Conservation (phyloP, 2,329 filamentous ascomycete species). For the Scedosporium minutisporum region DNA sequence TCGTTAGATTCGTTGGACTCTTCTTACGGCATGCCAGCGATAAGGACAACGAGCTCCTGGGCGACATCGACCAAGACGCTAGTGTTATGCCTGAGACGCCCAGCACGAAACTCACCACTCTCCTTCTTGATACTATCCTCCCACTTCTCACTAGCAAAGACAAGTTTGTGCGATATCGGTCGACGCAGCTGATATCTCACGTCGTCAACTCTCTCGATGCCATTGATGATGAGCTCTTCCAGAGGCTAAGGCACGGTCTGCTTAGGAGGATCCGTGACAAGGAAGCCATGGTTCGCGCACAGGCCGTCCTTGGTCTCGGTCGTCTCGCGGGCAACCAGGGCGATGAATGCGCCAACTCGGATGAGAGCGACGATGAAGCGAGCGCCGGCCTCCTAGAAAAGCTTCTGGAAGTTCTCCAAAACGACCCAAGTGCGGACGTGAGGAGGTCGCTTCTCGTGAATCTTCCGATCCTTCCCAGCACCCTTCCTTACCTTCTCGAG, state of each 20-base stretch:
- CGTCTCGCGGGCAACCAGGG: constrained; percentile 71
- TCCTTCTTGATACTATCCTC: constrained; percentile 63
- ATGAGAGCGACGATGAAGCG: constrained; percentile 57
- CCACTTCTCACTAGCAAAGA: constrained; percentile 80
- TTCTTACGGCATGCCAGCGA: constrained; percentile 68
- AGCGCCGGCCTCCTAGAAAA: constrained; percentile 67
- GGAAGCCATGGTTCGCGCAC: constrained; percentile 82
- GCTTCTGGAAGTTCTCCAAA: constrained; percentile 79
- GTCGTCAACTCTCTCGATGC: constrained; percentile 87
- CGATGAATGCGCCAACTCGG: constrained; percentile 59
- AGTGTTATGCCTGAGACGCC: constrained; percentile 73
- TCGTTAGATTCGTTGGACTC: constrained; percentile 76
- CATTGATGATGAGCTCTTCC: constrained; percentile 86
- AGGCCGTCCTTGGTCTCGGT: constrained; percentile 85
- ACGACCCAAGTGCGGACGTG: constrained; percentile 91
- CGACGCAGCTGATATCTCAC: constrained; percentile 82
- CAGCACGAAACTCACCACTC: constrained; percentile 65
- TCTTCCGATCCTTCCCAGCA: constrained; percentile 73
- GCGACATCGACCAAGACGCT: constrained; percentile 55
- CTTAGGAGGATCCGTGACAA: constrained; percentile 86
- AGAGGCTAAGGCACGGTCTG: constrained; percentile 67
- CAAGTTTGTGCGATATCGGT: constrained; percentile 81
- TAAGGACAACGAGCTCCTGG: constrained; percentile 60
- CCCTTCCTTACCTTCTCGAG: constrained; percentile 80
- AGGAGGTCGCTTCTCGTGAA: constrained; percentile 81